These are phyloP conservation scores for Starmerella apis DNA, from an alignment of 805 yeast genomes.

Conservation along the genomic window DNA sequence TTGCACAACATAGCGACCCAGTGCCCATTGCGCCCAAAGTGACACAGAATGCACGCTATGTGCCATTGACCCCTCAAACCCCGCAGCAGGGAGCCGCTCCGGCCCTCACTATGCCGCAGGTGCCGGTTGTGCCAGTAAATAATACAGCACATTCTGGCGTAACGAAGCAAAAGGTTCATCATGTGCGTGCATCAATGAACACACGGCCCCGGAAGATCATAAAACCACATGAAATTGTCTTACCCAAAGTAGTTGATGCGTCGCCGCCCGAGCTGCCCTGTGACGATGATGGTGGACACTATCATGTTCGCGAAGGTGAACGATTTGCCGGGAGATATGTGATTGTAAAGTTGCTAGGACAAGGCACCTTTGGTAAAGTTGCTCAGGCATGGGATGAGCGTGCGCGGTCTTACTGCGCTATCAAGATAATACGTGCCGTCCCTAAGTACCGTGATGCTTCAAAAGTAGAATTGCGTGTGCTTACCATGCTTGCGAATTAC, in stretches of 20 bases:
- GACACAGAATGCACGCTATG: not conserved
- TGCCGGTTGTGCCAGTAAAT: not conserved
- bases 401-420: slow-evolving; percentile 60
- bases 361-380: slow-evolving; percentile 89
- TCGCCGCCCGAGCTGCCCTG: slow-evolving; percentile 17
- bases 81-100: slow-evolving; percentile 4
- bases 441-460: slow-evolving; percentile 95
- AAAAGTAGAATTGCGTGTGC: slow-evolving; percentile 76
- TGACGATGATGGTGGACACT: slow-evolving; percentile 31
- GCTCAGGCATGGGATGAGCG: slow-evolving; percentile 66
- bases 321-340: slow-evolving; percentile 54
- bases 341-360: slow-evolving; percentile 64
- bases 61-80: slow-evolving; percentile 16
- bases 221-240: slow-evolving; percentile 24
- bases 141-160: not conserved
- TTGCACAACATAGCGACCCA: not conserved
- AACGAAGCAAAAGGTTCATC: not conserved
- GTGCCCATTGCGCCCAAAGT: slow-evolving; percentile 1
- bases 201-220: slow-evolving; percentile 10
- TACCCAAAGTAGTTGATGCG: slow-evolving; percentile 23
- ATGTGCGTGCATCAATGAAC: not conserved
- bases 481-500: slow-evolving; percentile 58
- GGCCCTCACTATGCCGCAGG: not conserved
- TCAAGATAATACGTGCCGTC: slow-evolving; percentile 82
- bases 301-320: slow-evolving; percentile 30